Evolutionary conservation across 2,329 filamentous ascomycete species (phyloP), one percentile per base, ranked within the genome.

Genomic region (Diaporthe australafricana): DNA sequence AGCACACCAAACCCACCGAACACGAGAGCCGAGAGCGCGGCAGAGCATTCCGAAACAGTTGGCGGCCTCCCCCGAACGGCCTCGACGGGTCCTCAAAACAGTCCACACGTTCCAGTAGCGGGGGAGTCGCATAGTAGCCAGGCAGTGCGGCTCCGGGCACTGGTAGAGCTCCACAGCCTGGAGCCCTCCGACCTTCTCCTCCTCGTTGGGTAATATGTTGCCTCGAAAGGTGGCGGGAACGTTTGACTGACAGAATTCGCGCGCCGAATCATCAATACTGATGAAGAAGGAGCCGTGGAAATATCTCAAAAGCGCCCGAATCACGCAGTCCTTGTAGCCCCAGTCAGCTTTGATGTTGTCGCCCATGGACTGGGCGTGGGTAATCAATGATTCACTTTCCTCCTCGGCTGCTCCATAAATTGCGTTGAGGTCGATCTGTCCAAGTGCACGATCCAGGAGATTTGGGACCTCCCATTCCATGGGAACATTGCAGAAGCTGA

Each of bases 11-110:
- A 99, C 93, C 96, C 96, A 98, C 78, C 96, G 90, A 25, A 98
- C 95, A 72, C 96, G 90, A 72, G 93, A 94, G 60, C 96, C 95
- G 16, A 98, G 90, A 5, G 96, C 96, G 72, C 96, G 91, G 85
- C 96, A 98, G 60, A 99, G 88, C 96, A 98, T 98, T 83, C 93
- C 96, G 84, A 99, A 98, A 86, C 95, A 98, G 83, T 98, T 98
- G 76, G 94, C 94, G 94, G 96, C 98, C 84, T 99, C 96, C 74
- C 96, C 96, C 73, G 93, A 93, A 76, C 96, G 91, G 38, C 96
- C 96, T 76, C 93, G 89, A 76, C 94, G 88, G 32, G 94, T 96
- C 81, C 97, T 92, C 52, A 98, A 85, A 72, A 98, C 84, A 62
- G 94, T 92, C 91, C 96, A 98, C 25, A 98, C 95, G 80, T 99